Evolutionary conservation across 345 rosid genomes (phyloP).

Genomic region (Boechera divaricarpa): DNA sequence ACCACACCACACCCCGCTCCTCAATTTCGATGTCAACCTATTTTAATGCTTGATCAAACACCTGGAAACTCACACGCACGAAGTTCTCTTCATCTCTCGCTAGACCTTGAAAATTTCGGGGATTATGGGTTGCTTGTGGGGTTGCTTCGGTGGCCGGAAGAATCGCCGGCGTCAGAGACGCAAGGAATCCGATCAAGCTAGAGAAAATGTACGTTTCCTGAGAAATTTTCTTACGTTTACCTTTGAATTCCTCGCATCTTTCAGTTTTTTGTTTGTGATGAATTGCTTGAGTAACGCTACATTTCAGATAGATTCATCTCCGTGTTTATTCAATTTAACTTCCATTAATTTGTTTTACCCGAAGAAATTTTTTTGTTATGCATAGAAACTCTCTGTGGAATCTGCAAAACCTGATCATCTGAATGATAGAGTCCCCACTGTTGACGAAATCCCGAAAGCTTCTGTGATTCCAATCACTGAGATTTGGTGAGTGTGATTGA

Average conservation of each 20-base stretch:
- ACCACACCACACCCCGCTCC: slow-evolving; percentile 31
- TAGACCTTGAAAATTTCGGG: slow-evolving; percentile 3
- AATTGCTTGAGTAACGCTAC: neutral
- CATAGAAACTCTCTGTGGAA: slow-evolving; percentile 36
- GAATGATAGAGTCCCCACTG: slow-evolving; percentile 43
- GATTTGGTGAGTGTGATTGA: slow-evolving; percentile 49
- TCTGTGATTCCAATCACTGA: slow-evolving; percentile 44
- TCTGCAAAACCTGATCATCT: slow-evolving; percentile 26
- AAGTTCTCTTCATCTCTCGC: slow-evolving; percentile 23
- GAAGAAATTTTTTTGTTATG: slow-evolving; percentile 19
- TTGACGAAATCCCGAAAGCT: slow-evolving; percentile 40
- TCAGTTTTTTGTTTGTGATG: neutral
- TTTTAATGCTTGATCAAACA: slow-evolving; percentile 23
- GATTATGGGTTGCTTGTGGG: slow-evolving; percentile 81
- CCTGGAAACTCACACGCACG: slow-evolving; percentile 13
- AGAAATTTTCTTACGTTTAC: neutral
- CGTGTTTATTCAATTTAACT: neutral
- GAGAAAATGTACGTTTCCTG: slow-evolving; percentile 49
- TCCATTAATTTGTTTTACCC: slow-evolving; percentile 4
- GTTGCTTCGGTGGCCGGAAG: slow-evolving; percentile 85
- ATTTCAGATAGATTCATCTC: slow-evolving; percentile 1
- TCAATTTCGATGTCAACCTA: slow-evolving; percentile 43
- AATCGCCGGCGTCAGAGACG: slow-evolving; percentile 58
- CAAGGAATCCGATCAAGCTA: slow-evolving; percentile 56
- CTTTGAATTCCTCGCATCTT: neutral